Conservation (phyloP, 2,329 filamentous ascomycete species). For the Fusarium graminum region DNA sequence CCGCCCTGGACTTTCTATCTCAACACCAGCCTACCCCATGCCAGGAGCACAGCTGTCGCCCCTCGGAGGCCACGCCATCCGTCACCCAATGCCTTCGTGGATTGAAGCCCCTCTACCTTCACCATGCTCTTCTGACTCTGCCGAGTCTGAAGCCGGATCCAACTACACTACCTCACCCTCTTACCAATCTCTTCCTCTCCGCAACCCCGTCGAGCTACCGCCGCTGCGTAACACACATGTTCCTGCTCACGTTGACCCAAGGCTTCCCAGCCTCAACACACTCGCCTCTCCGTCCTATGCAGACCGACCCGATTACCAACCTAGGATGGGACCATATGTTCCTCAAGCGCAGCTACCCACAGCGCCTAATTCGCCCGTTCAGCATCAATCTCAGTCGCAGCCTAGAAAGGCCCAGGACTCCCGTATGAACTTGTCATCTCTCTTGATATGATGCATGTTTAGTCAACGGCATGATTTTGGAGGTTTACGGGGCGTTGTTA, state of each 20-base stretch:
- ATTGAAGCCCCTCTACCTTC: slow-evolving; percentile 55
- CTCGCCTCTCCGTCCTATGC: slow-evolving; percentile 27
- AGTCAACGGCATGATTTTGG: neutral
- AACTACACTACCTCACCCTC: slow-evolving; percentile 72
- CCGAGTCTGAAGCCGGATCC: slow-evolving; percentile 75
- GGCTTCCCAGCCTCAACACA: slow-evolving; percentile 50
- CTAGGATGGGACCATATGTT: slow-evolving; percentile 31
- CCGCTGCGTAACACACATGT: slow-evolving; percentile 44
- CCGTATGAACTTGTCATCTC: slow-evolving; percentile 45
- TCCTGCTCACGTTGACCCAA: slow-evolving; percentile 30
- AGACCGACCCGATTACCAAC: slow-evolving; percentile 25
- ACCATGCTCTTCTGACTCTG: slow-evolving; percentile 60
- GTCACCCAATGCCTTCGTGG: slow-evolving; percentile 43
- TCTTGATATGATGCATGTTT: slow-evolving; percentile 31
- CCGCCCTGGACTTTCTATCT: slow-evolving; percentile 51
- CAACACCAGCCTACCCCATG: slow-evolving; percentile 36
- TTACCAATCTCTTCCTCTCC: slow-evolving; percentile 53
- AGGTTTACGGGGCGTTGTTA: slow-evolving; percentile 7
- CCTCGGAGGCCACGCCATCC: slow-evolving; percentile 36
- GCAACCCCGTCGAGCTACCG: slow-evolving; percentile 60
- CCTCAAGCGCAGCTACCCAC: slow-evolving; percentile 46
- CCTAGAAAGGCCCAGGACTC: slow-evolving; percentile 39
- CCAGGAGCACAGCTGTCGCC: slow-evolving; percentile 35
- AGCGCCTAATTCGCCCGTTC: slow-evolving; percentile 48
- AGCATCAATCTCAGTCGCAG: slow-evolving; percentile 34